These are phyloP conservation scores for Plasmodium berghei DNA, from an alignment of 169 alveolate species.

Conservation along the genomic window DNA sequence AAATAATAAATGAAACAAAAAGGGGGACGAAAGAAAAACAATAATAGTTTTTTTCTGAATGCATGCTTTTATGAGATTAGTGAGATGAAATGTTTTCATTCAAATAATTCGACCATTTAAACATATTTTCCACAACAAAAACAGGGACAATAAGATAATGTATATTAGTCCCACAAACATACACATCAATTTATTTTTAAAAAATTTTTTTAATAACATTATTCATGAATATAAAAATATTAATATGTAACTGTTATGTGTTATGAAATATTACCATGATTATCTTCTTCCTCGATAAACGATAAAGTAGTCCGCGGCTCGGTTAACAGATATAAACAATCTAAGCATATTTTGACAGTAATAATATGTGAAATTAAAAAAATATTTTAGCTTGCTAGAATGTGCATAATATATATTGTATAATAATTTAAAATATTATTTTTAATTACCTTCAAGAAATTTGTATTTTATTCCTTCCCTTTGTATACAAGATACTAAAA, in stretches of 20 bases:
- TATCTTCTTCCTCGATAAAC: constrained; percentile 50
- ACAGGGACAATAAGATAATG: too few relatives aligned
- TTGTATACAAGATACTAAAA: constrained; percentile 59
- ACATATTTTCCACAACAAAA: too few relatives aligned
- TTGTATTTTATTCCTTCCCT: constrained; percentile 73
- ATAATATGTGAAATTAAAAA: background rate
- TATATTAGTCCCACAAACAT: too few relatives aligned
- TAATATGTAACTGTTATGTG: background rate
- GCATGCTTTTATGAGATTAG: background rate
- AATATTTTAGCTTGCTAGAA: background rate
- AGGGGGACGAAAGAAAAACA: background rate
- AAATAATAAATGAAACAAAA: background rate
- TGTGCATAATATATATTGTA: background rate
- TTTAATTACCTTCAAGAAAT: constrained; percentile 65
- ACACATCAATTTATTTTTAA: too few relatives aligned
- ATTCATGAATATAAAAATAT: too few relatives aligned
- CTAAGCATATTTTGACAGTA: constrained; percentile 7
- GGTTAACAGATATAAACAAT: constrained; percentile 46
- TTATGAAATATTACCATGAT: constrained; percentile 26
- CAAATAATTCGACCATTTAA: too few relatives aligned
- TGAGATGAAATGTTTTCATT: background rate
- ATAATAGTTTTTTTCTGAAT: background rate
- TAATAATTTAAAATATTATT: background rate
- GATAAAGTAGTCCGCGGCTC: constrained; percentile 23
- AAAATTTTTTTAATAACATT: too few relatives aligned